A percentile compares a stretch with the other conserved stretches of the same genome.
Conservation (phyloP, 176 grass and related monocot genomes). For the Aegilops speltoides region DNA sequence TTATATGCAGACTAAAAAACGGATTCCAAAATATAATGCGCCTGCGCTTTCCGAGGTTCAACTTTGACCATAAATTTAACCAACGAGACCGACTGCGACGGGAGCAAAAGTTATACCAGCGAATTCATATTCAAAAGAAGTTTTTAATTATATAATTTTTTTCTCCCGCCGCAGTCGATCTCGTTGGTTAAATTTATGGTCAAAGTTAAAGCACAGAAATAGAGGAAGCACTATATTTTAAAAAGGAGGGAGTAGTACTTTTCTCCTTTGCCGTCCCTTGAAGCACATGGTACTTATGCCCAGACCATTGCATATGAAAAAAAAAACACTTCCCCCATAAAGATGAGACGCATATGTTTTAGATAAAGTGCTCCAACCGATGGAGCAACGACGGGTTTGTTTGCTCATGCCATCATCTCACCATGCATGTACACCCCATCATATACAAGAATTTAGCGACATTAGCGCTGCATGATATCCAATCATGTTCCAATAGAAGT, state of each 20-base stretch:
- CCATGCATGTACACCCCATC: neutral
- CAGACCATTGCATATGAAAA: conserved; percentile 15
- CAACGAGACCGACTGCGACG: too few species aligned
- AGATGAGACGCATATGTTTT: neutral
- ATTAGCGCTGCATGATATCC: neutral
- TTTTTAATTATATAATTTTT: too few species aligned
- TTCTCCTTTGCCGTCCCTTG: conserved; percentile 45
- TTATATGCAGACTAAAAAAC: too few species aligned
- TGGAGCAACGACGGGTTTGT: neutral
- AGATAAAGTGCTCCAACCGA: neutral
- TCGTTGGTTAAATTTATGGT: too few species aligned
- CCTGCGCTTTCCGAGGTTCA: too few species aligned
- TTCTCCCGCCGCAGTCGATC: too few species aligned
- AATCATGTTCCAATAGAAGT: neutral
- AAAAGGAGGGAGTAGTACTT: neutral
- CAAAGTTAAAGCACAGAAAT: too few species aligned
- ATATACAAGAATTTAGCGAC: neutral
- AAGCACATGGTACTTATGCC: conserved; percentile 41
- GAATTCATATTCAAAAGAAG: too few species aligned
- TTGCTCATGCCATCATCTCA: neutral
- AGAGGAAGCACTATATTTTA: too few species aligned
- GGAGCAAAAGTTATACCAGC: too few species aligned
- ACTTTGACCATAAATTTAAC: too few species aligned
- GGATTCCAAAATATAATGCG: too few species aligned
- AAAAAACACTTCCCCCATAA: neutral